phyloP scores from a whole-genome alignment of 208 protist genomes.

The Leishmania amazonensis region DNA sequence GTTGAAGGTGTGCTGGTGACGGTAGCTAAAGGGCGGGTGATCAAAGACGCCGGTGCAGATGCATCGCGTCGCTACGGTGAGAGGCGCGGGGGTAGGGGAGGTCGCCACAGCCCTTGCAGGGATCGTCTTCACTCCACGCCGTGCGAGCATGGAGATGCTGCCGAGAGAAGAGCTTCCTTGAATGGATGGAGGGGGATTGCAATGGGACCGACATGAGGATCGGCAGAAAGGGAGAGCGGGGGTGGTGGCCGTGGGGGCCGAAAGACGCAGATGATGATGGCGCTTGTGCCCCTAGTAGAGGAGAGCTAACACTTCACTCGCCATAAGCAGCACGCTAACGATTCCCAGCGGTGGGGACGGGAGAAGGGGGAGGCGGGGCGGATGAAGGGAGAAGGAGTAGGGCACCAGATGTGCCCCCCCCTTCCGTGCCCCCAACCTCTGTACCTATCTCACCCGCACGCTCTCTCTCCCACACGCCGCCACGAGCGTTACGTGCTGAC shows the following conservation, averaged over 20 bases:
- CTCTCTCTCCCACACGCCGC: not conserved
- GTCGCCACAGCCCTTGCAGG: not conserved
- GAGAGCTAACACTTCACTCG: not conserved
- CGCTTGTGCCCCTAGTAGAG: not conserved
- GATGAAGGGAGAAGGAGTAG: not conserved
- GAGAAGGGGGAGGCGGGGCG: not conserved
- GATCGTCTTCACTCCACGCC: not conserved
- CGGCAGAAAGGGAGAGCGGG: not conserved
- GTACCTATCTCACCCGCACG: not conserved
- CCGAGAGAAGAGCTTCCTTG: too few relatives aligned
- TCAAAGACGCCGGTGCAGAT: constrained; percentile 77
- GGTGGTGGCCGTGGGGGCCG: not conserved
- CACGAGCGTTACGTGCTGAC: not conserved
- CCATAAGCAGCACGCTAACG: not conserved
- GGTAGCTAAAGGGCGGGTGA: constrained; percentile 66
- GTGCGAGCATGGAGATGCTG: not conserved
- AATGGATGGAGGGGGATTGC: not conserved
- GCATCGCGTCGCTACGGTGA: not conserved
- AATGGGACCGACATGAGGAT: not conserved
- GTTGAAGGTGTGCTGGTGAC: constrained; percentile 82
- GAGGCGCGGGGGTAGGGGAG: not conserved
- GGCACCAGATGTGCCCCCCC: not conserved
- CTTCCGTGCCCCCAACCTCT: not conserved
- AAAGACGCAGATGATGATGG: not conserved
- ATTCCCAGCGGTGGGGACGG: not conserved